Conservation (phyloP, 2,329 filamentous ascomycete genomes). For the Nannizziopsis barbatae region DNA sequence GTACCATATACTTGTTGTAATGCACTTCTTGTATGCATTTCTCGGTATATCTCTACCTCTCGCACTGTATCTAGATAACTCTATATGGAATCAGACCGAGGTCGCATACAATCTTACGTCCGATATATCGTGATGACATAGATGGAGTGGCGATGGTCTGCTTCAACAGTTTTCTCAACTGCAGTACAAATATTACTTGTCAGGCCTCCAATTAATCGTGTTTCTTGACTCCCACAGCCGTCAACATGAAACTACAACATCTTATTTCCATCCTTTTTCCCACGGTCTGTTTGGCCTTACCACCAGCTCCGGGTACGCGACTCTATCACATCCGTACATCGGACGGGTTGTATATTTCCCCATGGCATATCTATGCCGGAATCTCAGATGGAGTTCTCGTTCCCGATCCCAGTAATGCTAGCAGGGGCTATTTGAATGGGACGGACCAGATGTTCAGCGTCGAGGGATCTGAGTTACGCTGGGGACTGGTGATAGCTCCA, state of each 20-base stretch:
- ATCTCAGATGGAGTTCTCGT: conserved; percentile 30
- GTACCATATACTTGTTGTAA: too few relatives aligned
- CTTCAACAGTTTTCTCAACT: too few relatives aligned
- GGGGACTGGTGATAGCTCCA: conserved; percentile 23
- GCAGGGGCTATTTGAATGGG: conserved; percentile 25
- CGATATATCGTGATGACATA: too few relatives aligned
- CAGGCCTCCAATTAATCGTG: background rate
- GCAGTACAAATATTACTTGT: background rate
- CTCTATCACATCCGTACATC: conserved; percentile 29
- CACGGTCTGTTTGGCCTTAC: conserved; percentile 22
- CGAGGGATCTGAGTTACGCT: conserved; percentile 21
- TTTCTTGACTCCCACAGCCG: background rate
- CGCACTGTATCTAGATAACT: too few relatives aligned
- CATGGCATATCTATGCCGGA: conserved; percentile 35
- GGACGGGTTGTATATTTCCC: conserved; percentile 27
- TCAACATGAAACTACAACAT: conserved; percentile 1
- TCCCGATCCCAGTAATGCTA: conserved; percentile 18
- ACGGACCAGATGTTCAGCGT: conserved; percentile 25
- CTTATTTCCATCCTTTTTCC: conserved; percentile 10
- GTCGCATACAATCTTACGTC: too few relatives aligned
- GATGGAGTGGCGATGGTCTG: too few relatives aligned
- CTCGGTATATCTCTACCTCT: too few relatives aligned
- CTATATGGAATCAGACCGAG: too few relatives aligned
- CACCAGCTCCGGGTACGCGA: conserved; percentile 13
- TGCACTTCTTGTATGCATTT: too few relatives aligned